phyloP scores from a whole-genome alignment of 139 green algal species.

The Trebouxia sp. region DNA sequence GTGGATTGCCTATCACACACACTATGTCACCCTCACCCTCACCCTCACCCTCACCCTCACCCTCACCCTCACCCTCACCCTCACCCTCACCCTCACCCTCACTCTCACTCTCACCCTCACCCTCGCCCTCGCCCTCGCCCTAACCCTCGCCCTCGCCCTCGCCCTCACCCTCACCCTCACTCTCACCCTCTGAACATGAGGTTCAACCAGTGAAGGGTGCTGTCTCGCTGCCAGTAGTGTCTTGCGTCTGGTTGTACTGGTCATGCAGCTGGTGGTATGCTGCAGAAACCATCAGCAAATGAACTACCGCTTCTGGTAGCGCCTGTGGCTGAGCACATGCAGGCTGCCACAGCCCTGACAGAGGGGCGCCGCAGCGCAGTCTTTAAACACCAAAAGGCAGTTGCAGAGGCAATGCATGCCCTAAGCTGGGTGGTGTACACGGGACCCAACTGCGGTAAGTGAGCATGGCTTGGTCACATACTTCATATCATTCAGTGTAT shows the following conservation, averaged over 20 bases:
- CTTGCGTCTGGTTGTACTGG: neutral
- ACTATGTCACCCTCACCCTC: too few species aligned
- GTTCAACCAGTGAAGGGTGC: neutral
- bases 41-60: too few species aligned
- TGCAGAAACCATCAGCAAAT: conserved; percentile 55
- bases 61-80: too few species aligned
- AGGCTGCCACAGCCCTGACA: conserved; percentile 49
- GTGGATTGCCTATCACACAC: neutral
- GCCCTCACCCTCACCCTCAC: too few species aligned
- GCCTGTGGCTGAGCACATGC: conserved; percentile 70
- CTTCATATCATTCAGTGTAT: too few species aligned
- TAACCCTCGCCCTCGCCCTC: too few species aligned
- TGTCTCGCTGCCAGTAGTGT: neutral
- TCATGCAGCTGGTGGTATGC: too few species aligned
- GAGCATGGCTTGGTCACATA: neutral
- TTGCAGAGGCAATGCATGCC: conserved; percentile 72
- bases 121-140: too few species aligned
- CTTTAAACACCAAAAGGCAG: conserved; percentile 69
- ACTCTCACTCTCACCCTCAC: too few species aligned
- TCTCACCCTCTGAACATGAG: neutral
- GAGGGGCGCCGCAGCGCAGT: conserved; percentile 55
- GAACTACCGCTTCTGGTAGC: conserved; percentile 68
- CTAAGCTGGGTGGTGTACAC: conserved; percentile 87
- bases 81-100: too few species aligned
- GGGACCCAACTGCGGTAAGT: conserved; percentile 72